Base-by-base conservation (phyloP, 1,284 basidiomycete genomes). In the Earliella scabrosa region DNA sequence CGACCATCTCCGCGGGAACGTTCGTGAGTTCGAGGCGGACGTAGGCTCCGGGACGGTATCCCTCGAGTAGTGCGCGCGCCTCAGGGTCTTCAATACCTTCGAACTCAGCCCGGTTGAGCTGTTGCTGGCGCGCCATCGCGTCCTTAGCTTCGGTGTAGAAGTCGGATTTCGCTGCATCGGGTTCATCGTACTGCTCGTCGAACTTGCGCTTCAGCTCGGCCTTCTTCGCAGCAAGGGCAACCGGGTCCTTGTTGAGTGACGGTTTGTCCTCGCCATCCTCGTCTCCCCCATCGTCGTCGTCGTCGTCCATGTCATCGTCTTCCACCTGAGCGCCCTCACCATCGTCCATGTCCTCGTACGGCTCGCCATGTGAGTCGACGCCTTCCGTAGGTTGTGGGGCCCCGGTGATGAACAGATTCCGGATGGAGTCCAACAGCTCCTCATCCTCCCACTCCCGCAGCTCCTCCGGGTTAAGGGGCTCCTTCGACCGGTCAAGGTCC, bases 111-210 rank as follows among this genome's bases (percentile, higher is more conserved):
- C 86, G 83, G 71, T 98, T 98, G 46, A 96, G 77, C 52, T 87
- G 83, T 9, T 92, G 86, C 69, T 98, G 96, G 6, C 85, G 82
- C 14, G 92, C 85, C 68, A 98, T 92, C 68, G 95, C 93, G 27
- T 93, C 93, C 76, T 98, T 99, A 72, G 93, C 90, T 71, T 91
- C 85, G 50, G 90, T 87, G 76, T 97, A 97, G 70, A 97, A 97
- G 68, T 95, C 92, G 73, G 87, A 75, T 66, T 90, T 88, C 31
- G 83, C 77, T 16, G 80, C 78, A 56, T 92, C 90, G 1, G 92
- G 91, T 67, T 95, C 94, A 70, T 98, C 95, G 73, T 98, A 98
- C 73, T 97, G 92, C 68, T 95, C 93, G 75, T 99, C 93, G 70
- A 98, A 98, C 71, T 97, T 97, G 63, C 89, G 87, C 73, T 98